phyloP scores from a whole-genome alignment of 2,329 filamentous ascomycete genomes.

The Alternaria sp. region DNA sequence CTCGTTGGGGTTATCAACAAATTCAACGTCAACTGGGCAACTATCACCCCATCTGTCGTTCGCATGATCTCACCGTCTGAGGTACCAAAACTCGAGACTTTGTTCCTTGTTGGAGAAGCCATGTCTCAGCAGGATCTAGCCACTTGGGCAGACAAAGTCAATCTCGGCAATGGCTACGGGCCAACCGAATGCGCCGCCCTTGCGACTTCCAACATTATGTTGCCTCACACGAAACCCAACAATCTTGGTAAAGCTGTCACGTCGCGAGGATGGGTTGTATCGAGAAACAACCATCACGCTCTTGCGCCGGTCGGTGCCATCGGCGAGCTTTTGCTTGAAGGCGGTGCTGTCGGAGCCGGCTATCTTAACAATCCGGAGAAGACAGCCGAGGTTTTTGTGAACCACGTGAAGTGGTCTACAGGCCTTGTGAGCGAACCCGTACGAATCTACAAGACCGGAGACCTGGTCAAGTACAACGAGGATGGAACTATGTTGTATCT shows the following conservation, averaged over 20 bases:
- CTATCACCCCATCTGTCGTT: slow-evolving; percentile 55
- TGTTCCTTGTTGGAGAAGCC: slow-evolving; percentile 45
- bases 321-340: slow-evolving; percentile 55
- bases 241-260: slow-evolving; percentile 48
- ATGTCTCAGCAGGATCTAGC: slow-evolving; percentile 45
- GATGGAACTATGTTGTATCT: slow-evolving; percentile 47
- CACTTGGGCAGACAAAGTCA: slow-evolving; percentile 48
- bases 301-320: slow-evolving; percentile 51
- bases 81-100: slow-evolving; percentile 35
- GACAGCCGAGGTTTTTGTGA: slow-evolving; percentile 37
- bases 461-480: slow-evolving; percentile 48
- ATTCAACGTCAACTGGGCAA: slow-evolving; percentile 53
- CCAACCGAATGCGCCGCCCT: slow-evolving; percentile 51
- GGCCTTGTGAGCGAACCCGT: slow-evolving; percentile 6
- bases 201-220: slow-evolving; percentile 45
- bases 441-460: slow-evolving; percentile 48
- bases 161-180: slow-evolving; percentile 52
- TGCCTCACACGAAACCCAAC: slow-evolving; percentile 36
- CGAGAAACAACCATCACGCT: slow-evolving; percentile 43
- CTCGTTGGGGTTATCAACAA: slow-evolving; percentile 52
- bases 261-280: slow-evolving; percentile 50
- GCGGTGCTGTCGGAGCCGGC: slow-evolving; percentile 41
- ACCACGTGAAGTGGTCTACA: slow-evolving; percentile 31
- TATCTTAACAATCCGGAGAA: slow-evolving; percentile 46
- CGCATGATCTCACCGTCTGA: slow-evolving; percentile 41